Base-by-base conservation (phyloP, 441 rosid genomes). In the Breynia disticha region DNA sequence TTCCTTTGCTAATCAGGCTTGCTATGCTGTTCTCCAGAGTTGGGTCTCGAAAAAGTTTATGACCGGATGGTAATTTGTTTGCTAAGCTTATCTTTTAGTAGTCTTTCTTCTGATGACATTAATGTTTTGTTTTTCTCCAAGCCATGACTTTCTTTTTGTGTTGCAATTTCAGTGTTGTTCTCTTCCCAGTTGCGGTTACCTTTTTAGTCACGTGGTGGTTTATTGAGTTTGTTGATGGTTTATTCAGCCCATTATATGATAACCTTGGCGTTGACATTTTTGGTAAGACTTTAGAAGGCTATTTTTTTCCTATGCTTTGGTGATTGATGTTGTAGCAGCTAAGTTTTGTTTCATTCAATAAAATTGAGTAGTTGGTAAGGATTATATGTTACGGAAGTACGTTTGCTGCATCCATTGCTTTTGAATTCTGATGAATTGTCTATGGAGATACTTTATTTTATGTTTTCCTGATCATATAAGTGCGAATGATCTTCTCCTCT, bases 121-220 rank as follows among this genome's bases (percentile, higher is more conserved):
- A 50, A 55, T 54, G 19, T 49, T 14, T 49, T 4, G 38, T 52
- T 49, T 13, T 28, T 13, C 4, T 22, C 16, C 53, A 20, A 10
- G 3, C 13, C 53, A 19, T 13, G 21, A 19, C 35, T 28, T 16
- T 9, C n/a, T 49, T 61, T 24, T 22, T 44, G 20, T 71, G 69
- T 56, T 65, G 55, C 52, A 61, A 54, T 62, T 76, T 77, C 91
- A 91, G 98, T 57, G 89, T 88, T 55, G 88, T 91, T 74, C 70
- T 91, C 47, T 81, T 91, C 61, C 98, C 95, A 4, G 80, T 91
- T 58, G 90, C 96, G 0, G 77, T 86, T 58, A 91, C 95, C 42
- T 91, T 91, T 79, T 81, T 84, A 41, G 64, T 83, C 44, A 91
- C 97, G 7, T 88, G 97, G 97, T 91, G 96, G 94, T 88, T 91